Evolutionary conservation across 331 rosid species (phyloP), one percentile per base, ranked within the genome.

Genomic region (Malus hybrid): DNA sequence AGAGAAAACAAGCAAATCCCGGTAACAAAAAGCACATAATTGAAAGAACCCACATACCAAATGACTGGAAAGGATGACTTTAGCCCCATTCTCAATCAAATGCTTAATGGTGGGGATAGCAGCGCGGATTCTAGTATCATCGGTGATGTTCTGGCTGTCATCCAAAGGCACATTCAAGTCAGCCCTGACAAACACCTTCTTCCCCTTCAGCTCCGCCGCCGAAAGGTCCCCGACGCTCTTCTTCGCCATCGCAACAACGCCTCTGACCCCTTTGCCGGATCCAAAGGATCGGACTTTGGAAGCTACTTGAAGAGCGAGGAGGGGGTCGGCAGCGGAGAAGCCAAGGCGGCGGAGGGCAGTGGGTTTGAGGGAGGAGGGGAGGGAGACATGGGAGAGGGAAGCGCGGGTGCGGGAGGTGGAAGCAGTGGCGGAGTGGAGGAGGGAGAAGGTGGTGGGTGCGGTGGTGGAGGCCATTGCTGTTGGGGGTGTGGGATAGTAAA

Each of bases 101-200:
- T 92, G 71, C 84, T 94, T 86, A 74, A 94, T 94, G 18, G 99
- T 94, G 56, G 99, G 99, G 1, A 94, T 18, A 11, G 99, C 99
- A 26, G 99, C 99, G 1, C 99, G 89, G 61, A 94, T 82, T 75
- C 99, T 94, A 19, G 99, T 94, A 68, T 94, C 99, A 57, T 94
- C 99, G 10, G 99, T 94, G 79, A 94, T 94, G 39, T 87, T 89
- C 86, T 88, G 97, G 68, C 76, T 89, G 20, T 94, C 99, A 75
- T 92, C 92, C 75, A 94, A 84, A 1, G 99, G 99, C 20, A 94
- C 99, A 74, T 94, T 94, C 74, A 94, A 82, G 77, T 94, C 99
- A 1, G 95, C 99, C 33, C 99, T 87, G 24, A 94, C 92, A 48
- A 94, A 90, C 48, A 94, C 99, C 68, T 60, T 94, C 89, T 92